Base-by-base conservation (phyloP, 129 eudicot genomes). In the Silybum marianum region DNA sequence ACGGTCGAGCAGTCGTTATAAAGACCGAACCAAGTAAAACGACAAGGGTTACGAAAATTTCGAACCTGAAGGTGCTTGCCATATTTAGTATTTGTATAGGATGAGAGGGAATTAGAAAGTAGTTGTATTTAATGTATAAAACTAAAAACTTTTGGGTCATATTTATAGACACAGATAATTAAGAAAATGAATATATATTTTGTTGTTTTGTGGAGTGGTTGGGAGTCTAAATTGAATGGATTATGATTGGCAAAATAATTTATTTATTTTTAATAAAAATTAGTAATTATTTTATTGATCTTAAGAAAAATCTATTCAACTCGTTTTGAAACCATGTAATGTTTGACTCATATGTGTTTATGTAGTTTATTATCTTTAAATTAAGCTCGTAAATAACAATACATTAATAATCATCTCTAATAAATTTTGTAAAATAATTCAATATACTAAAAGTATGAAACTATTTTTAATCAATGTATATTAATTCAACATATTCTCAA, bases 11-110 rank as follows among this genome's bases (percentile, higher is more conserved):
- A 34, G 46, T 30, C 23, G 71, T 78, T 72, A 83, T 13, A 71
- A 78, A 28, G 30, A 48, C 79, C 9, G 63, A 30, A 65, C 78
- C 73, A 26, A 83, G 71, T 78, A 83, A 78, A 78, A 78, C 83
- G 24, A 83, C 23, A 78, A 72, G 16, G 60, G 39, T 83, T 46
- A 46, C 16, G 12, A 63, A 67, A 40, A 60, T 72, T 42, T 72
- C 74, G 79, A 10, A 62, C 24, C 28, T 4, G 4, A 72, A 1
- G 14, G 48, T 75, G 63, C 23, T 72, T 16, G 69, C 44, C 86
- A 83, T 83, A 9, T 39, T 40, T 71, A n/a, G 26, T 60, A 72
- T 77, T 4, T 72, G 23, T 83, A 32, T 72, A 62, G 36, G 12
- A 8, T 6, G 42, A 44, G 79, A 72, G 24, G 63, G 11, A 26